Evolutionary conservation across 1,284 basidiomycete species (phyloP), one percentile per base, ranked within the genome.

Genomic region (Tetrapyrgos nigripes): DNA sequence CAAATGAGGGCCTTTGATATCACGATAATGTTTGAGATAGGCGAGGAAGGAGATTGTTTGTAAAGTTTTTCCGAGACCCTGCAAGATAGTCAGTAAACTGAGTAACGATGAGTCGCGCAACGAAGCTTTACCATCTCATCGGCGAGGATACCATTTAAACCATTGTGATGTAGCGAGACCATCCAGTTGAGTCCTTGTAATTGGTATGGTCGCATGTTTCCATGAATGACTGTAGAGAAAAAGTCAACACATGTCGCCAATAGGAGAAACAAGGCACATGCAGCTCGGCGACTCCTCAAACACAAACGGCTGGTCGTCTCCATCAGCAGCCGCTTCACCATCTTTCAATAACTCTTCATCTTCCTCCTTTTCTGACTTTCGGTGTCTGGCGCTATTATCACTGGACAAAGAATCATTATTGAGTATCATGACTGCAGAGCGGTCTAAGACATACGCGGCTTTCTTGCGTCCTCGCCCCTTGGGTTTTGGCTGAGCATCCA

Each of bases 31-130:
- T 69, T 92, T 93, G 62, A 99, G 89, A 74, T 97, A 99, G 1
- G 95, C 88, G 27, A 99, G 87, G 85, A 99, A 99, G 0, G 97
- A 92, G 67, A 99, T 97, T 0, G 96, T 99, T 79, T 99, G 97
- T 0, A 98, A 81, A 0, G 97, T 99, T 83, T 99, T 99, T 35
- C 97, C 97, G 31, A 99, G 88, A 77, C 97, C 97, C 94, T 96
- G 70, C 4, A 57, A 59, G 43, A 59, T 29, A 40, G 40, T 60
- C 27, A 60, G 54, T 55, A 43, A 19, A 43, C 37, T 26, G 31
- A 55, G 59, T 53, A 31, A 8, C 33, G 40, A 50, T 50, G 37
- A 45, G 19, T 19, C 26, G 19, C 19, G 29, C 19, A 40, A 51
- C 24, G 21, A 33, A 24, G 19, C 67, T 82, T 50, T 52, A 92